phyloP scores from a whole-genome alignment of 2,329 filamentous ascomycete species.

The Calonectria honghensis region DNA sequence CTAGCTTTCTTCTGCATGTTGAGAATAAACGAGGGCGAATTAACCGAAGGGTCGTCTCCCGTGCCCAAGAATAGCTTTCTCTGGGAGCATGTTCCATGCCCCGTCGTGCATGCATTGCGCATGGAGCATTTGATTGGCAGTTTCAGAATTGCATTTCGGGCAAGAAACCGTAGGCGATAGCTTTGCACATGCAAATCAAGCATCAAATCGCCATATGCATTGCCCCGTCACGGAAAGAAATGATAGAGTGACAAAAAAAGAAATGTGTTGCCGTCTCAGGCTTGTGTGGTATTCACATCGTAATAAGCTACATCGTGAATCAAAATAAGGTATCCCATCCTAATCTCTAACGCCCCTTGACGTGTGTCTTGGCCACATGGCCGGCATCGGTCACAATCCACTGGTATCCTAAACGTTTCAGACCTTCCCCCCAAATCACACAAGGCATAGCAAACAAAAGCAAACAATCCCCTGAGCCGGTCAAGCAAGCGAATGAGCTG shows the following conservation, averaged over 20 bases:
- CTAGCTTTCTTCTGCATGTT: background rate
- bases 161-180: slow-evolving; percentile 6
- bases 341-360: slow-evolving; percentile 52
- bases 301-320: slow-evolving; percentile 56
- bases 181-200: slow-evolving; percentile 29
- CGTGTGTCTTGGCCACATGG: slow-evolving; percentile 43
- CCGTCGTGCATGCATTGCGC: slow-evolving; percentile 29
- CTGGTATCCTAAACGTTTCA: slow-evolving; percentile 47
- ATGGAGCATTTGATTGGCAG: slow-evolving; percentile 44
- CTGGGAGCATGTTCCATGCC: slow-evolving; percentile 25
- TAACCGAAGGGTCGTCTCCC: slow-evolving; percentile 8
- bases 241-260: slow-evolving; percentile 16
- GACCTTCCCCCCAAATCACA: slow-evolving; percentile 31
- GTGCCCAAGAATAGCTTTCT: slow-evolving; percentile 14
- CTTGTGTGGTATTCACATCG: slow-evolving; percentile 51
- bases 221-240: slow-evolving; percentile 23
- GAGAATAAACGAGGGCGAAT: slow-evolving; percentile 11
- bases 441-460: slow-evolving; percentile 46
- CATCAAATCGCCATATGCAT: slow-evolving; percentile 32
- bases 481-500: slow-evolving; percentile 41
- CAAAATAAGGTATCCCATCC: slow-evolving; percentile 48
- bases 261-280: slow-evolving; percentile 52
- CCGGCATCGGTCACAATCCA: slow-evolving; percentile 43
- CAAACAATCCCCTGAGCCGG: slow-evolving; percentile 35
- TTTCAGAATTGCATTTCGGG: slow-evolving; percentile 45